Percentiles rank a stretch among this genome's conserved stretches.
Conservation (phyloP, 1,284 basidiomycete genomes). For the Moniliophthora roreri region DNA sequence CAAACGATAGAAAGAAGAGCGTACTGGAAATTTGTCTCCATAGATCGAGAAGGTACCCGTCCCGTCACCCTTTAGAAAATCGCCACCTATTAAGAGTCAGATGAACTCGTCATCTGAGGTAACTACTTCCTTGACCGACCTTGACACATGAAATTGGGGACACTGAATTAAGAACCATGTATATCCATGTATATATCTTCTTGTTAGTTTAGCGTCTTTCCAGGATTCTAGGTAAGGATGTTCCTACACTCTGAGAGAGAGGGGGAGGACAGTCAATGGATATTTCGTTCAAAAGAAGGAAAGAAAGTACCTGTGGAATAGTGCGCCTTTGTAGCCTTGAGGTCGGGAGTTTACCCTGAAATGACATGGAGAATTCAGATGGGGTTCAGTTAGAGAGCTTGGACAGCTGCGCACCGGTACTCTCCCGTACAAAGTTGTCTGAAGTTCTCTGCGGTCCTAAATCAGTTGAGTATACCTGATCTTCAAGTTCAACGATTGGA, state of each 20-base stretch:
- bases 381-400: constrained; percentile 10
- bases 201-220: constrained; percentile 1
- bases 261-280: constrained; percentile 20
- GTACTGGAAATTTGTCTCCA: constrained; percentile 86
- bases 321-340: constrained; percentile 86
- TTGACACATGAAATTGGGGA: constrained; percentile 86
- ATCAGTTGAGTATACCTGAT: background rate
- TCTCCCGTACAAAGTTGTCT: constrained; percentile 96
- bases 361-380: background rate
- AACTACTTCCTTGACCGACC: constrained; percentile 37
- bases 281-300: constrained; percentile 7
- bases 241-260: constrained; percentile 66
- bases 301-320: constrained; percentile 81
- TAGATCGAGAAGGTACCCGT: constrained; percentile 96
- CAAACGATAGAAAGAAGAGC: constrained; percentile 24
- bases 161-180: constrained; percentile 44
- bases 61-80: constrained; percentile 89
- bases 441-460: constrained; percentile 95
- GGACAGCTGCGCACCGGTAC: constrained; percentile 59
- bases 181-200: constrained; percentile 11
- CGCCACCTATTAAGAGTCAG: constrained; percentile 57
- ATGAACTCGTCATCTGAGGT: background rate
- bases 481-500: background rate
- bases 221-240: constrained; percentile 8
- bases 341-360: constrained; percentile 80